phyloP scores from a whole-genome alignment of 768 basidiomycete genomes.

The Tulasnella sp. region DNA sequence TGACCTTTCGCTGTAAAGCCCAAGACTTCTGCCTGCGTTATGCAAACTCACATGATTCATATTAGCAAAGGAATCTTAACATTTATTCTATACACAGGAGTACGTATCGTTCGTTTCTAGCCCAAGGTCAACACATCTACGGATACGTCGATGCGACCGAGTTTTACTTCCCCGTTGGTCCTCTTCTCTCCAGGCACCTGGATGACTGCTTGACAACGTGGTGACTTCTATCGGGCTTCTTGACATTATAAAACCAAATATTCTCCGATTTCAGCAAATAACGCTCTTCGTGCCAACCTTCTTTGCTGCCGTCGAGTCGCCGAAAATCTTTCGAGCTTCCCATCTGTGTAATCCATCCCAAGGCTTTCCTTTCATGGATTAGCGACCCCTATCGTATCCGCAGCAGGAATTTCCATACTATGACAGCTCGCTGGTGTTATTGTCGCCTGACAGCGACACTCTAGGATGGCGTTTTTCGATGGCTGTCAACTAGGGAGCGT shows the following conservation, averaged over 20 bases:
- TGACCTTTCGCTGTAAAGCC: too few relatives aligned
- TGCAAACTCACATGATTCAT: too few relatives aligned
- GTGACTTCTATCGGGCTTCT: background rate
- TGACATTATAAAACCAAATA: background rate
- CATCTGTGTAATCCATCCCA: background rate
- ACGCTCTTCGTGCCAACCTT: background rate
- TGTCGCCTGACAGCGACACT: background rate
- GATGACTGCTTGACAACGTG: background rate
- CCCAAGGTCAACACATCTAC: background rate
- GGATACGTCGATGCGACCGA: background rate
- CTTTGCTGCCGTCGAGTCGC: constrained; percentile 6
- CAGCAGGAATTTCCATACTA: background rate
- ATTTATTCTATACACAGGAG: background rate
- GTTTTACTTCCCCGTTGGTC: background rate
- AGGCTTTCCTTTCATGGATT: background rate
- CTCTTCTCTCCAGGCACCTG: background rate
- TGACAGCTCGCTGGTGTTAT: background rate
- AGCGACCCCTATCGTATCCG: background rate
- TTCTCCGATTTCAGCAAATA: background rate
- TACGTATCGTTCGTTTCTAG: background rate
- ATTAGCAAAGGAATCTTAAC: too few relatives aligned
- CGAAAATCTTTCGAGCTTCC: constrained; percentile 10
- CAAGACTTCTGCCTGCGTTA: too few relatives aligned
- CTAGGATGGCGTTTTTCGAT: background rate
- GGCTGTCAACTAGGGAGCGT: background rate